phyloP scores from a whole-genome alignment of 1,139 yeast genomes.

The Pichia sp. region DNA sequence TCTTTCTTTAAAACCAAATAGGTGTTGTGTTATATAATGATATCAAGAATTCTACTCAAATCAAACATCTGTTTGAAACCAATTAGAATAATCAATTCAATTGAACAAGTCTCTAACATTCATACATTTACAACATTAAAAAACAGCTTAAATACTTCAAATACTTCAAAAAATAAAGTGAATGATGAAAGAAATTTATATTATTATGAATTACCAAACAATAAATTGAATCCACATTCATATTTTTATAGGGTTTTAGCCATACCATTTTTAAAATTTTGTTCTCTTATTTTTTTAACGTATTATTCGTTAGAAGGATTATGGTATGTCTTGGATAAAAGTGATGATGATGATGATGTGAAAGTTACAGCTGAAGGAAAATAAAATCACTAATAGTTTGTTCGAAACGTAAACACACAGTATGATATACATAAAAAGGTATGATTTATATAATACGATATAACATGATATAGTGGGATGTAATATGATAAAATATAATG shows the following conservation, averaged over 20 bases:
- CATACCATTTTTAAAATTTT: slow-evolving; percentile 36
- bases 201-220: slow-evolving; percentile 19
- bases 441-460: neutral
- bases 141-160: neutral
- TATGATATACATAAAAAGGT: neutral
- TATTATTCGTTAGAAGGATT: slow-evolving; percentile 36
- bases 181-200: neutral
- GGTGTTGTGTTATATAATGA: too few species aligned
- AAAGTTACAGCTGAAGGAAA: neutral
- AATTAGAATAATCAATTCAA: neutral
- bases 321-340: slow-evolving; percentile 37
- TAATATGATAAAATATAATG: neutral
- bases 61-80: neutral
- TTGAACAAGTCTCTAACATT: neutral
- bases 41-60: neutral
- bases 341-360: neutral
- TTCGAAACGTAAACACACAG: slow-evolving; percentile 10
- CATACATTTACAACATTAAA: neutral
- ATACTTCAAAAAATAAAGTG: neutral
- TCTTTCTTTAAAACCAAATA: too few species aligned
- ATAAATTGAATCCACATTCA: slow-evolving; percentile 26
- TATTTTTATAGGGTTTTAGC: slow-evolving; percentile 39
- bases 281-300: slow-evolving; percentile 36
- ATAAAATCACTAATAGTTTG: slow-evolving; percentile 1
- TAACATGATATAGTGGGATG: neutral